Conservation (phyloP, 2,329 filamentous ascomycete genomes). For the Lachnellula arida region DNA sequence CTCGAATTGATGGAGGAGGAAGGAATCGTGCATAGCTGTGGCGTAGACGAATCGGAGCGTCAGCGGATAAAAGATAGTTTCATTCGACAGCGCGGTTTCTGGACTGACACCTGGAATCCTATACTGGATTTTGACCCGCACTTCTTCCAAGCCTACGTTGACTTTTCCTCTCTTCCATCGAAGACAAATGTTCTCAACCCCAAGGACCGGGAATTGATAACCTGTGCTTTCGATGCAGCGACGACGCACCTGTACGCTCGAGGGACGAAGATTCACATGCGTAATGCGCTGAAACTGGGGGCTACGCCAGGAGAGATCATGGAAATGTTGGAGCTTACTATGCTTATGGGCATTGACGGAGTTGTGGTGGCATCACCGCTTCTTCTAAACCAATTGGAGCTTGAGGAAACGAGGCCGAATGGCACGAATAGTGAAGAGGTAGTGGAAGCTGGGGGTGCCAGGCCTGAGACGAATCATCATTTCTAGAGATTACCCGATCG, state of each 20-base stretch:
- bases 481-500: no score
- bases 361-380: no score
- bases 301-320: conserved; percentile 43
- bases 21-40: conserved; percentile 33
- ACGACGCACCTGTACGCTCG: conserved; percentile 44
- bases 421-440: no score
- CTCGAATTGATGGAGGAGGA: conserved; percentile 43
- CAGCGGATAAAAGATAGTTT: conserved; percentile 40
- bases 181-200: conserved; percentile 22
- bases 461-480: no score
- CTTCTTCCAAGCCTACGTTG: conserved; percentile 44
- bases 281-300: conserved; percentile 42
- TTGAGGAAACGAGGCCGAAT: no score
- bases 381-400: no score
- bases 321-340: conserved; percentile 44
- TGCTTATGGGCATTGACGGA: conserved; percentile 1
- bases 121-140: conserved; percentile 41
- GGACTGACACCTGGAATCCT: conserved; percentile 42
- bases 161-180: conserved; percentile 43
- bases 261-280: conserved; percentile 44
- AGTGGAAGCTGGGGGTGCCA: no score
- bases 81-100: conserved; percentile 41
- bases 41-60: conserved; percentile 30
- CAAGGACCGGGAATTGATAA: conserved; percentile 41
- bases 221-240: conserved; percentile 44